Evolutionary conservation across 78 protist genomes (phyloP).

Genomic region (Dictyostelium intermedium): DNA sequence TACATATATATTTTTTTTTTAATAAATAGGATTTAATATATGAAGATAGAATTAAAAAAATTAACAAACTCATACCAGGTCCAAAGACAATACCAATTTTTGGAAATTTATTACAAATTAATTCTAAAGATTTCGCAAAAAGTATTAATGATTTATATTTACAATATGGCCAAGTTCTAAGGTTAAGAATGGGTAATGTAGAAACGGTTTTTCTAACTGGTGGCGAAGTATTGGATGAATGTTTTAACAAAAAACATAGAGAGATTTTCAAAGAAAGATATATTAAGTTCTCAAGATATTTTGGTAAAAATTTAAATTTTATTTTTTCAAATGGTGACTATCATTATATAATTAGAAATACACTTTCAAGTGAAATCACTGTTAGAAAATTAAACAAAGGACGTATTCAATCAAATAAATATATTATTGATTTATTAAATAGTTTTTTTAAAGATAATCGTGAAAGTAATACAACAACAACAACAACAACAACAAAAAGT

Average conservation of each 20-base stretch:
- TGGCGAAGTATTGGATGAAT: neutral
- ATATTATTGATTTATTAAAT: neutral
- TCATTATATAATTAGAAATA: neutral
- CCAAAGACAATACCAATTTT: neutral
- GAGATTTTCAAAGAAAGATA: neutral
- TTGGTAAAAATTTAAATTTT: neutral
- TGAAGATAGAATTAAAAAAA: neutral
- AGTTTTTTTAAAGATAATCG: neutral
- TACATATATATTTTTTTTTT: too few species aligned
- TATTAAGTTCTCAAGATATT: neutral
- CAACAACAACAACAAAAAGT: too few species aligned
- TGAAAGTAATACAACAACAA: too few species aligned
- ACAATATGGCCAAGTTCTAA: neutral
- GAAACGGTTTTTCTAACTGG: neutral
- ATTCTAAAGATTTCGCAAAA: neutral
- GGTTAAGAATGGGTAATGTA: neutral
- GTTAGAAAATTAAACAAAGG: neutral
- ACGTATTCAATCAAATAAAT: neutral
- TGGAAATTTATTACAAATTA: neutral
- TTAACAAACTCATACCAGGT: neutral
- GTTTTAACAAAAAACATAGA: neutral
- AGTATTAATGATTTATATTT: neutral
- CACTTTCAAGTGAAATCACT: neutral
- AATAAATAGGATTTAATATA: neutral
- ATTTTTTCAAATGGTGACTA: neutral